Conservation (phyloP, 768 basidiomycete species). For the Ephemerocybe angulata region DNA sequence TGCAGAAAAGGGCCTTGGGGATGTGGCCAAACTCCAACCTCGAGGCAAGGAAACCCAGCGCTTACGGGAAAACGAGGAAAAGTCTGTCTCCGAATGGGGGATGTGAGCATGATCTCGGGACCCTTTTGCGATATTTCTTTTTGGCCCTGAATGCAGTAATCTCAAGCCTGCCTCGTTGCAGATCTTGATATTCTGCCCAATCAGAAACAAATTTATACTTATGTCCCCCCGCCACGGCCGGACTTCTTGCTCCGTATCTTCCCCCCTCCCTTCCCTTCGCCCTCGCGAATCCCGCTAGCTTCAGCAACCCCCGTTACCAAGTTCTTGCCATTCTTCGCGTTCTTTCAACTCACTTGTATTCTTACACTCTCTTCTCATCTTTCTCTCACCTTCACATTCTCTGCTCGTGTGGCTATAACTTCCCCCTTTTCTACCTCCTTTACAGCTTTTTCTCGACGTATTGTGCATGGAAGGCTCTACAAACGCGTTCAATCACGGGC, state of each 20-base stretch:
- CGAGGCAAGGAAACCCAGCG: neutral
- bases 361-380: constrained; percentile 4
- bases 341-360: constrained; percentile 2
- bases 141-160: constrained; percentile 10
- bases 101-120: neutral
- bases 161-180: constrained; percentile 20
- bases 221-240: constrained; percentile 14
- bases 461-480: constrained; percentile 26
- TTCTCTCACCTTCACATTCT: constrained; percentile 4
- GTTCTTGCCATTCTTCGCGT: constrained; percentile 5
- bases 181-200: constrained; percentile 12
- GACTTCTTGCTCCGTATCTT: constrained; percentile 7
- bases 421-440: neutral
- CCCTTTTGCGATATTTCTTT: neutral
- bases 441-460: neutral
- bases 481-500: constrained; percentile 37
- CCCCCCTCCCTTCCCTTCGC: constrained; percentile 11
- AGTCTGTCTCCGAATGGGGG: neutral
- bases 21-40: neutral
- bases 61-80: constrained; percentile 1
- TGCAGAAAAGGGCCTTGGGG: neutral
- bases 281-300: constrained; percentile 16
- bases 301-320: constrained; percentile 6
- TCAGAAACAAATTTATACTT: constrained; percentile 12
- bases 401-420: neutral